Base-by-base conservation (phyloP, 371 early-diverging fungal species). In the Mucor circinelloides region DNA sequence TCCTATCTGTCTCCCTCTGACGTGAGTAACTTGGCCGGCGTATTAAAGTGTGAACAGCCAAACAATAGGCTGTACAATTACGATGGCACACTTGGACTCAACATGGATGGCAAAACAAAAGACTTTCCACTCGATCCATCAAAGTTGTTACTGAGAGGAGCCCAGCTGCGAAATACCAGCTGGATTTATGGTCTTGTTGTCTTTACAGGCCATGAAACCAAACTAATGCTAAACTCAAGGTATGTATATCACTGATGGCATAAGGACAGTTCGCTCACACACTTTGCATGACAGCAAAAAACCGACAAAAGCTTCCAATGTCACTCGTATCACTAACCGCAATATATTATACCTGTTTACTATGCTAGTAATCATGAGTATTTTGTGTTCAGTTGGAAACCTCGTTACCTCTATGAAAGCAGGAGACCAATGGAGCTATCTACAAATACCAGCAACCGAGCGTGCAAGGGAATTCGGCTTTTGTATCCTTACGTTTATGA, bases 281-380 rank as follows among this genome's bases (percentile, higher is more conserved):
- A 40, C 40, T n/a, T n/a, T 40, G 40, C 40, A 4, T 17, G 17
- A 15, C 32, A 80, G 83, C 63, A 83, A 78, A 72, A 83, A 83
- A 58, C 83, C 83, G 0, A 71, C 83, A 2, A 83, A 83, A 50
- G 67, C 68, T 15, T 83, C 83, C n/a, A 83, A 83, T 67, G 90
- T 94, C 0, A 97, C 96, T 64, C 89, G 85, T 62, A 91, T 94
- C 74, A 97, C 97, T 59, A 97, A 97, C 79, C 79, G 86, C 28
- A 95, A 98, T 69, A 97, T 98, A 70, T 84, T 94, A 27, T 96
- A 93, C 67, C 77, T 98, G 66, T 98, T 98, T 70, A 67, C 86
- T 10, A 92, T 97, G 60, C 84, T 98, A 25, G 74, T 97, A 17
- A 66, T 84, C 10, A 89, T 97, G 90, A 88, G 95, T 15, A 73